These are phyloP conservation scores for Aspergillus sp. DNA, from an alignment of 2,329 filamentous ascomycete genomes.

Conservation along the genomic window DNA sequence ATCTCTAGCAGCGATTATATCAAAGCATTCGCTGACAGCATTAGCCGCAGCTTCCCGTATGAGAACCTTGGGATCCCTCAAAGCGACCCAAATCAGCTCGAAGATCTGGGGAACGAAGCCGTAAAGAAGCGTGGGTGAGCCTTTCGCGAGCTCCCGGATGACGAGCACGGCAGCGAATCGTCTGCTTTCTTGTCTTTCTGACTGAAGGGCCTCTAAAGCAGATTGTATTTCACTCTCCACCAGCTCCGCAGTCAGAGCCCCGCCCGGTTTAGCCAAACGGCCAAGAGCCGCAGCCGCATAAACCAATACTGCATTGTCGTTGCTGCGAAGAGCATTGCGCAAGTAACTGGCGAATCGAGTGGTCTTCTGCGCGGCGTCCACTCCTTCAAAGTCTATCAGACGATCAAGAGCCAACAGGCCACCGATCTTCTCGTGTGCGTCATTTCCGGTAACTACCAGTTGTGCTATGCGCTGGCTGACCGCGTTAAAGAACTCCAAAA, in stretches of 20 bases:
- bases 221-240: slow-evolving; percentile 97
- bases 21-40: slow-evolving; percentile 91
- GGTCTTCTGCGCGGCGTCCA: slow-evolving; percentile 90
- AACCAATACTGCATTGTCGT: slow-evolving; percentile 87
- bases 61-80: slow-evolving; percentile 84
- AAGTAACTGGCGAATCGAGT: slow-evolving; percentile 92
- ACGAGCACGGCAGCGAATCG: slow-evolving; percentile 92
- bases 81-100: slow-evolving; percentile 92
- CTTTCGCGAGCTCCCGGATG: slow-evolving; percentile 84
- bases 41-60: slow-evolving; percentile 92
- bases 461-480: slow-evolving; percentile 67
- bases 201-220: slow-evolving; percentile 93
- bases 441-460: slow-evolving; percentile 81
- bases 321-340: slow-evolving; percentile 82
- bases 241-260: slow-evolving; percentile 89
- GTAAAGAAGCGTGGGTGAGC: slow-evolving; percentile 94
- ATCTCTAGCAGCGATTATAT: slow-evolving; percentile 92
- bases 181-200: slow-evolving; percentile 88
- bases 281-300: slow-evolving; percentile 86
- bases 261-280: slow-evolving; percentile 86
- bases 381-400: slow-evolving; percentile 93
- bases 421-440: slow-evolving; percentile 84
- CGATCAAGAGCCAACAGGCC: slow-evolving; percentile 90
- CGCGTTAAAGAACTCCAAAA: slow-evolving; percentile 68
- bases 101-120: slow-evolving; percentile 93